A percentile compares a stretch with the other conserved stretches of the same genome.
phyloP scores from a whole-genome alignment of 2,329 filamentous ascomycete genomes.

The Volutella citrinella region DNA sequence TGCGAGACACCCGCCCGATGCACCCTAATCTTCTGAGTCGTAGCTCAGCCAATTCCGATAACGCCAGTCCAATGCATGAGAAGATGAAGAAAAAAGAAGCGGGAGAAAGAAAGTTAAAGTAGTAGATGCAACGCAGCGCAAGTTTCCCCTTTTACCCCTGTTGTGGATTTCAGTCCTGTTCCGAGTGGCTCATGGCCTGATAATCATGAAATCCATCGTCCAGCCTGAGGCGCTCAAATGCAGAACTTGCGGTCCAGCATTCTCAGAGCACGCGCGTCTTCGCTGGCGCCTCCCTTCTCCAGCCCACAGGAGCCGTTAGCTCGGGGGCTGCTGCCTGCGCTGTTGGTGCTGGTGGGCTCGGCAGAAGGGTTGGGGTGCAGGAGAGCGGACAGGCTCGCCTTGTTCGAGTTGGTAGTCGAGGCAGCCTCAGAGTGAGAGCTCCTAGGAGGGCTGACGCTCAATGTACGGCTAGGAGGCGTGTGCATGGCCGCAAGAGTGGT shows the following conservation, averaged over 20 bases:
- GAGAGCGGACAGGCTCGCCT: constrained; percentile 47
- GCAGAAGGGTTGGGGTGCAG: constrained; percentile 49
- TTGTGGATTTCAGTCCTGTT: too few relatives aligned
- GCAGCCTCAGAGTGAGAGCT: constrained; percentile 32
- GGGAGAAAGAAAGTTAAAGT: too few relatives aligned
- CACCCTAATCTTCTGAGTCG: too few relatives aligned
- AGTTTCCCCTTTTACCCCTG: too few relatives aligned
- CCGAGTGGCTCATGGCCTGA: too few relatives aligned
- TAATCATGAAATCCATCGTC: background rate
- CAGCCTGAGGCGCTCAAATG: constrained; percentile 24
- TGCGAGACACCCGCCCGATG: too few relatives aligned
- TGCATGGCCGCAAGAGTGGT: constrained; percentile 29
- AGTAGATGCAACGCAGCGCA: too few relatives aligned
- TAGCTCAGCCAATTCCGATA: too few relatives aligned
- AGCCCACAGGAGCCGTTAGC: constrained; percentile 21
- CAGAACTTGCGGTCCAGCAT: constrained; percentile 62
- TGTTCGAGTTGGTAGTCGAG: constrained; percentile 28
- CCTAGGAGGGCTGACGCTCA: constrained; percentile 49
- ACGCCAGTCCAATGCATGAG: too few relatives aligned
- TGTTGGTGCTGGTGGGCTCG: constrained; percentile 39
- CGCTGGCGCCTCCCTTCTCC: constrained; percentile 47
- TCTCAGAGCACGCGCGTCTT: constrained; percentile 63
- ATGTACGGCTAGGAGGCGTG: constrained; percentile 43
- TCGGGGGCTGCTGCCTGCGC: constrained; percentile 40
- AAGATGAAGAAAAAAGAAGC: too few relatives aligned